Conservation (phyloP, 1,284 basidiomycete genomes). For the Leccinum huronense region DNA sequence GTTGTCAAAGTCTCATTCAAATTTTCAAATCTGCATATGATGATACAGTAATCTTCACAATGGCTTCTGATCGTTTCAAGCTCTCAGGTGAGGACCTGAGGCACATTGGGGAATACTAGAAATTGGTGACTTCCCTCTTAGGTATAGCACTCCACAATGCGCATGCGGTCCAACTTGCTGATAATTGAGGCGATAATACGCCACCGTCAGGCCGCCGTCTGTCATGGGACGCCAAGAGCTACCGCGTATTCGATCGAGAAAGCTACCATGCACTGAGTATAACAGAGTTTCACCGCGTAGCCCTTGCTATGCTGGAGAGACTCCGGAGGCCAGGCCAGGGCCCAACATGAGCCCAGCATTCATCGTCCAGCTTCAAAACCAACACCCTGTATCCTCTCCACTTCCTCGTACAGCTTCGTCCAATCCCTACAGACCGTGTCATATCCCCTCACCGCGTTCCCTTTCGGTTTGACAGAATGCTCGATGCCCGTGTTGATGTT, state of each 20-base stretch:
- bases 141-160: not conserved
- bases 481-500: conserved; percentile 19
- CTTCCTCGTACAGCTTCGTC: conserved; percentile 22
- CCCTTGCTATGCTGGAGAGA: not conserved
- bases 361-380: not conserved
- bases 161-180: not conserved
- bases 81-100: not conserved
- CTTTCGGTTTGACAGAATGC: conserved; percentile 15
- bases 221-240: not conserved
- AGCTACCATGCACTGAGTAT: no score
- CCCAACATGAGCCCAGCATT: not conserved
- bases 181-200: not conserved
- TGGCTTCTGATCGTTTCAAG: not conserved
- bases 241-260: not conserved
- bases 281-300: not conserved
- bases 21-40: not conserved
- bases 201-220: not conserved
- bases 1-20: not conserved
- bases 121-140: not conserved
- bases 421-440: conserved; percentile 19
- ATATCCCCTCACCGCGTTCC: conserved; percentile 16
- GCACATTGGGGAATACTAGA: not conserved
- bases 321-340: not conserved
- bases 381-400: conserved; percentile 14
- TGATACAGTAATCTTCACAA: not conserved